A percentile compares a stretch with the other conserved stretches of the same genome.
These are phyloP conservation scores for Plantago major DNA, from an alignment of 257 asterid genomes.

Conservation along the genomic window DNA sequence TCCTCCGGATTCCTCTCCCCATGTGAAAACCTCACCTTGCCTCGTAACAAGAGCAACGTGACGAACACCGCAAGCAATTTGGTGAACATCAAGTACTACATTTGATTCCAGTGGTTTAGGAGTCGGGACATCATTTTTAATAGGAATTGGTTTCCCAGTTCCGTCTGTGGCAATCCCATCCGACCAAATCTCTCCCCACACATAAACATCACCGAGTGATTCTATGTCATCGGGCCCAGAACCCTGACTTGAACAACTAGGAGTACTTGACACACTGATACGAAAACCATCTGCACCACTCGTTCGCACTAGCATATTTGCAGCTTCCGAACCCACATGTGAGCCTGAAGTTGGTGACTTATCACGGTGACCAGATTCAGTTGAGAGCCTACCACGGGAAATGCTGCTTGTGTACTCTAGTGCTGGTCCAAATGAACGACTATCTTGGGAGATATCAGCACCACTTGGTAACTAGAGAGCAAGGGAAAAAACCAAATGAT, in stretches of 20 bases:
- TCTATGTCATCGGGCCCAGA: constrained; percentile 97
- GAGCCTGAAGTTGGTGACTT: constrained; percentile 38
- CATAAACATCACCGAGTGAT: constrained; percentile 88
- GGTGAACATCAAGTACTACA: constrained; percentile 81
- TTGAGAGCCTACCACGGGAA: constrained; percentile 43
- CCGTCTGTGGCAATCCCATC: constrained; percentile 58
- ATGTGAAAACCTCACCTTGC: constrained; percentile 89
- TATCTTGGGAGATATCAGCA: constrained; percentile 41
- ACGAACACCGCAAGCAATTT: constrained; percentile 81
- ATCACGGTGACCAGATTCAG: constrained; percentile 42
- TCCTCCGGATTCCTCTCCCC: constrained; percentile 97
- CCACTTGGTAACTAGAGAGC: constrained; percentile 51
- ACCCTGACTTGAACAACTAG: constrained; percentile 86
- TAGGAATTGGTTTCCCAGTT: constrained; percentile 49
- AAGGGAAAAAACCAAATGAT: not conserved
- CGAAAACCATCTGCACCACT: constrained; percentile 90
- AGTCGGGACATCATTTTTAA: constrained; percentile 54
- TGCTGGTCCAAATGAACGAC: constrained; percentile 40
- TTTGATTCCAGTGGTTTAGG: constrained; percentile 79
- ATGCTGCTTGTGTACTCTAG: constrained; percentile 53
- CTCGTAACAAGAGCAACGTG: constrained; percentile 86
- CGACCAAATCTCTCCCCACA: constrained; percentile 96
- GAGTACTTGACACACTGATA: constrained; percentile 87
- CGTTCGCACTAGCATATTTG: constrained; percentile 82
- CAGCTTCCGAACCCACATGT: constrained; percentile 73